phyloP scores from a whole-genome alignment of 305 asterid genomes.

The Fraxinus dipetala region DNA sequence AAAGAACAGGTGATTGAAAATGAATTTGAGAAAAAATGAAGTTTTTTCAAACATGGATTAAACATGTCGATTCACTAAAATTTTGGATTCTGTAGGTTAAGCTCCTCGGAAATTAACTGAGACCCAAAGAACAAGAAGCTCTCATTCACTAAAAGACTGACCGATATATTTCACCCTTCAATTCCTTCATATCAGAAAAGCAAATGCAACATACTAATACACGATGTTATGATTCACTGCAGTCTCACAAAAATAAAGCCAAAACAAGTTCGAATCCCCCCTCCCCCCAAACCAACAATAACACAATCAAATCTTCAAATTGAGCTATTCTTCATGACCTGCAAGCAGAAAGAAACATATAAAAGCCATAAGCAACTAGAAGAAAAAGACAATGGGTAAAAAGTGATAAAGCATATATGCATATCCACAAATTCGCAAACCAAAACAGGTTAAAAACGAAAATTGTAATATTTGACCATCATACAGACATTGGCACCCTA shows the following conservation, averaged over 20 bases:
- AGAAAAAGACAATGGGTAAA: background rate
- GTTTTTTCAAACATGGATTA: background rate
- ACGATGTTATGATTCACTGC: background rate
- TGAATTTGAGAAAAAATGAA: background rate
- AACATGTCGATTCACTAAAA: background rate
- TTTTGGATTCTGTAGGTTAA: background rate
- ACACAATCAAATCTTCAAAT: background rate
- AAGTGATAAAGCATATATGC: background rate
- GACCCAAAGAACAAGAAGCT: background rate
- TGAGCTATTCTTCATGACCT: background rate
- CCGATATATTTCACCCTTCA: background rate
- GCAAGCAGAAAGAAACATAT: background rate
- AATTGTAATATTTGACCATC: background rate
- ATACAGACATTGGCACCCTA: background rate
- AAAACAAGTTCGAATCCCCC: background rate
- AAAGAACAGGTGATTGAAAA: too few relatives aligned
- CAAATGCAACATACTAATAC: background rate
- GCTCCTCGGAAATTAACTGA: background rate
- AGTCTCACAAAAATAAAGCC: background rate
- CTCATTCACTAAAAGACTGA: background rate
- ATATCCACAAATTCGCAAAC: background rate
- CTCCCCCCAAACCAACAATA: too few relatives aligned
- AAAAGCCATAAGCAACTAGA: background rate
- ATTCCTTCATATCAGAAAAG: background rate
- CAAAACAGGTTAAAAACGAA: background rate